Evolutionary conservation across 2,329 filamentous ascomycete species (phyloP).

Genomic region (Cytospora piceicola): DNA sequence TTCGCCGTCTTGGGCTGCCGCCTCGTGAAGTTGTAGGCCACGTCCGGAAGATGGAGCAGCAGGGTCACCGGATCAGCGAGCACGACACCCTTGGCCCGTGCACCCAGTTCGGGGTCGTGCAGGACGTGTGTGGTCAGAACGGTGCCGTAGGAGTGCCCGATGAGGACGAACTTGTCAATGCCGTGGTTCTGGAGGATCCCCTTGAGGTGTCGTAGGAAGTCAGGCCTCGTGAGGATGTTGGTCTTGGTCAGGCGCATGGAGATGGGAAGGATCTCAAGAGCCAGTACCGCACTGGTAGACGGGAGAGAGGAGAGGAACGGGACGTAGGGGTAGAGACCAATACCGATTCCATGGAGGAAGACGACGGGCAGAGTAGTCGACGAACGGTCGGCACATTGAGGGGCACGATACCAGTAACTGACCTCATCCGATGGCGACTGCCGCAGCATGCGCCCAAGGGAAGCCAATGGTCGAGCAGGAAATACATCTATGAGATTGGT

Average conservation of each 20-base stretch:
- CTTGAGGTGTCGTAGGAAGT: slow-evolving; percentile 60
- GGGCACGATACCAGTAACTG: slow-evolving; percentile 30
- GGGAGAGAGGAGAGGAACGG: slow-evolving; percentile 28
- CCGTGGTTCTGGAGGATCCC: slow-evolving; percentile 61
- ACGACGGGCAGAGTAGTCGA: slow-evolving; percentile 28
- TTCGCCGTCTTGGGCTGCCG: slow-evolving; percentile 60
- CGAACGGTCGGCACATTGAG: slow-evolving; percentile 4
- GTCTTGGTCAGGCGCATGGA: slow-evolving; percentile 30
- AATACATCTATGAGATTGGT: slow-evolving; percentile 46
- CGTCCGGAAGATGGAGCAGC: slow-evolving; percentile 69
- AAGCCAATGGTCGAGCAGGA: slow-evolving; percentile 58
- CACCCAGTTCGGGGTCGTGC: slow-evolving; percentile 49
- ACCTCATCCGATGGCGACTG: slow-evolving; percentile 27
- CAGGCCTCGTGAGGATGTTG: slow-evolving; percentile 53
- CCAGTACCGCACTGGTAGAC: slow-evolving; percentile 27
- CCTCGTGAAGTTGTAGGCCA: slow-evolving; percentile 72
- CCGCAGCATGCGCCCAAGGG: not conserved
- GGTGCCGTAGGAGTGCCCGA: slow-evolving; percentile 67
- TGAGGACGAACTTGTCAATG: slow-evolving; percentile 62
- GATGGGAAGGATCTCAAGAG: slow-evolving; percentile 32
- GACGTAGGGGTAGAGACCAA: slow-evolving; percentile 31
- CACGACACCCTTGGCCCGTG: slow-evolving; percentile 54
- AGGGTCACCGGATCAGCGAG: slow-evolving; percentile 67
- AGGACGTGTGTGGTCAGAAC: slow-evolving; percentile 67
- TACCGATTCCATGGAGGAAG: slow-evolving; percentile 32